Base-by-base conservation (phyloP, 1,284 basidiomycete genomes). In the Trametes sp. region DNA sequence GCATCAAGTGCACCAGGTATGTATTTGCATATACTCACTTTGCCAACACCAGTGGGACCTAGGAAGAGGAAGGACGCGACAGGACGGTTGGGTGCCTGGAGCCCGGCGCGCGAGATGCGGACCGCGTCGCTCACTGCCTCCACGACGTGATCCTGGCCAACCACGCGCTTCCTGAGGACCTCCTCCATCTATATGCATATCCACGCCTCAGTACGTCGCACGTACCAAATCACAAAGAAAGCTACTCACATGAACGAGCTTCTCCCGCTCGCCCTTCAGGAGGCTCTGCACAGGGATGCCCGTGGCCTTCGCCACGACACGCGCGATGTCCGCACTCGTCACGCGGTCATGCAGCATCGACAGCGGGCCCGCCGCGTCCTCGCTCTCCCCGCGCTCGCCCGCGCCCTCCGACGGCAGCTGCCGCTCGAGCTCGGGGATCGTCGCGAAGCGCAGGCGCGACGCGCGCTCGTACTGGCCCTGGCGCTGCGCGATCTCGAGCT, bases 61-160 rank as follows among this genome's bases (percentile, higher is more conserved):
- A 96, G 78, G 83, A 98, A 94, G 51, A 98, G 79, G 86, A 98
- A 96, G 0, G 92, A 95, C 2, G 95, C 94, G 9, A 98, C 88
- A 0, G 96, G 96, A 9, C 95, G 81, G 68, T 90, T 93, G 1
- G 93, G 91, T 0, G 91, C 87, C 74, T 96, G 93, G 11, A 98
- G 76, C 0, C 96, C 96, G 1, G 96, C 94, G 49, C 96, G 87
- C 29, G 94, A 96, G 53, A 98, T 90, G 11, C 95, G 87, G 26
- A 98, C 92, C 14, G 95, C 94, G 69, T 97, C 92, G 61, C 91
- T 89, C 67, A 98, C 87, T 8, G 93, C 85, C 1, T 82, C 75
- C 16, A 98, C 84, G 38, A 94, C 92, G 66, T 94, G 87, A 67
- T 95, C 92, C 75, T 98, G 96, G 0, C 96, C 95, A 6, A 98